Evolutionary conservation across 2,329 filamentous ascomycete species (phyloP), one percentile per base, ranked within the genome.

Genomic region (Stachybotrys chartarum): DNA sequence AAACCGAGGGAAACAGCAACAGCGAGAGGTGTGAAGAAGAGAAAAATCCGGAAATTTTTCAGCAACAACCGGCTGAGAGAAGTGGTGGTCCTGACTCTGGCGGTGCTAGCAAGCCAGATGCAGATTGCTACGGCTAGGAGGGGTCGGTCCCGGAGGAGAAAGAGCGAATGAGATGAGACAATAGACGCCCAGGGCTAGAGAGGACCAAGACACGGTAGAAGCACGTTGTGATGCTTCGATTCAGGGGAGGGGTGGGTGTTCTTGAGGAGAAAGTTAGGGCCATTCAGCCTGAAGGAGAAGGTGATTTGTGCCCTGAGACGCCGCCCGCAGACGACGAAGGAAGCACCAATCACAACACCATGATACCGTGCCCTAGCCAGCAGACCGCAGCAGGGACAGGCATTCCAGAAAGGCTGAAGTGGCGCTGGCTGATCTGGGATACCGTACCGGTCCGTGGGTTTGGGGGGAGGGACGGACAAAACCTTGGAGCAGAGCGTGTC

Each of bases 271-370:
- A 47, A 47, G 10, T 47, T 68, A 64, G 67, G 63, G 70, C 68
- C 63, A 62, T 63, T 55, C 58, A 59, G 58, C 68, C 68, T 61
- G 60, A 70, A 70, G 59, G 55, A 71, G 68, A 71, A 71, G 68
- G 68, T 71, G 65, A 61, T 66, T 24, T 63, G 64, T 59, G 56
- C 54, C 35, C 58, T 60, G 62, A 65, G 63, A 62, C 67, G 68
- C 67, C 65, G 63, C 50, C 50, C 60, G 60, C 59, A 60, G 60
- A 57, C 60, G 52, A 55, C 58, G 50, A 52, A 32, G 14, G 32
- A 56, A 58, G 59, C 65, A 60, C 68, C 68, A 70, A 70, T 70
- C 66, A 70, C 17, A 50, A 30, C 50, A 55, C 35, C 55, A 59
- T 60, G 64, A 66, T 67, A 67, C 59, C 54, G 57, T 57, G 60